Conservation (phyloP, 2,329 filamentous ascomycete genomes). For the Monilinia fructicola region DNA sequence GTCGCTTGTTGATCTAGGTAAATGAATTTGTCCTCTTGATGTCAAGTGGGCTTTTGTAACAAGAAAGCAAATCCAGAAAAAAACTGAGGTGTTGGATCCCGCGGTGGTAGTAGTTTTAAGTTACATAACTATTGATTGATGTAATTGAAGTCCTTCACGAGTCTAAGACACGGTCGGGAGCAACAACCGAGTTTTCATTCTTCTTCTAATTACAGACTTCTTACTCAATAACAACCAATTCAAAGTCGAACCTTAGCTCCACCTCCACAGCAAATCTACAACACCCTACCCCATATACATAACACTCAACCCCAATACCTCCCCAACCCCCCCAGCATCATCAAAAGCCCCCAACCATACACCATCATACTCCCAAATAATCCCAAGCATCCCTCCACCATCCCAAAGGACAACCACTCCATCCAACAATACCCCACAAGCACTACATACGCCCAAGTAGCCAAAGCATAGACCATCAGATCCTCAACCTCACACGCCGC, state of each 20-base stretch:
- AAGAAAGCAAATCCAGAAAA: not conserved
- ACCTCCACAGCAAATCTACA: too few relatives aligned
- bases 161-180: too few relatives aligned
- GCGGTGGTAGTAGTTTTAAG: too few relatives aligned
- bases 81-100: not conserved
- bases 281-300: not conserved
- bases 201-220: too few relatives aligned
- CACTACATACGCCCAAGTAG: not conserved
- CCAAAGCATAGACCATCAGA: not conserved
- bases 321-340: not conserved
- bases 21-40: not conserved
- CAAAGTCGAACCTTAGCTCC: not conserved
- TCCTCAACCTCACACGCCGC: not conserved
- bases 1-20: not conserved
- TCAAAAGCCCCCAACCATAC: not conserved
- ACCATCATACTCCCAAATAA: not conserved
- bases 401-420: slow-evolving; percentile 2
- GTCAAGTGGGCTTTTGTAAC: not conserved
- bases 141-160: not conserved
- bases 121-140: not conserved
- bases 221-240: too few relatives aligned
- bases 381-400: not conserved
- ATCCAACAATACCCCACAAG: not conserved
- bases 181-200: too few relatives aligned
- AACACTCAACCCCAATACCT: not conserved